Percentiles rank a stretch among this genome's conserved stretches.
phyloP scores from a whole-genome alignment of 2,329 filamentous ascomycete species.

The Colletotrichum gigasporum region DNA sequence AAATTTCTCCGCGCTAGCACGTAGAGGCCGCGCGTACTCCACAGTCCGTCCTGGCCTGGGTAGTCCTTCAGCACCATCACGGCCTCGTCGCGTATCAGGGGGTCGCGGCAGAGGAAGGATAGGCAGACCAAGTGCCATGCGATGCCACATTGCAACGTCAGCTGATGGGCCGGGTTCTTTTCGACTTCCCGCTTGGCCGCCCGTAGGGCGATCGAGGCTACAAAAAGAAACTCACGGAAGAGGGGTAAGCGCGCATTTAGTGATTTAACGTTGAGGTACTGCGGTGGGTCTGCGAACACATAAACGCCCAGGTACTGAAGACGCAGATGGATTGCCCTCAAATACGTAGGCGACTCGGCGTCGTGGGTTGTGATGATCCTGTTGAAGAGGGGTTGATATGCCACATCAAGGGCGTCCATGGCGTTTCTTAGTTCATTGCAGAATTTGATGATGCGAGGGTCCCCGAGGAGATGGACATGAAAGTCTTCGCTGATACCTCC shows the following conservation, averaged over 20 bases:
- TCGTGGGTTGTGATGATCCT: slow-evolving; percentile 37
- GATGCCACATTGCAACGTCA: slow-evolving; percentile 43
- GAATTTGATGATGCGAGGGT: slow-evolving; percentile 33
- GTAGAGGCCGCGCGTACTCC: slow-evolving; percentile 40
- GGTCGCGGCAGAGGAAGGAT: slow-evolving; percentile 43
- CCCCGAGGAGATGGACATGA: slow-evolving; percentile 27
- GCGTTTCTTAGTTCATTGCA: slow-evolving; percentile 22
- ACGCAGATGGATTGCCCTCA: slow-evolving; percentile 44
- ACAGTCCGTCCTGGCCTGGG: slow-evolving; percentile 44
- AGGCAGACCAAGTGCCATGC: slow-evolving; percentile 36
- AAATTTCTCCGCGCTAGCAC: slow-evolving; percentile 38
- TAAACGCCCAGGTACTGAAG: slow-evolving; percentile 39
- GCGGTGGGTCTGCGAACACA: slow-evolving; percentile 39
- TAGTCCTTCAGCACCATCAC: slow-evolving; percentile 43
- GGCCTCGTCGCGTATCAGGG: slow-evolving; percentile 43
- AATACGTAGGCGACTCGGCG: slow-evolving; percentile 37
- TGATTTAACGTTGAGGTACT: slow-evolving; percentile 35
- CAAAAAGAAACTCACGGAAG: slow-evolving; percentile 44
- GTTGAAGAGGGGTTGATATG: slow-evolving; percentile 46
- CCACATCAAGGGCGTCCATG: slow-evolving; percentile 36
- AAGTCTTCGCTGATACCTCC: slow-evolving; percentile 30
- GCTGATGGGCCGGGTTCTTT: slow-evolving; percentile 35
- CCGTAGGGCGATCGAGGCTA: slow-evolving; percentile 40
- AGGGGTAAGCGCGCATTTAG: slow-evolving; percentile 37
- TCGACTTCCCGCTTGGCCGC: slow-evolving; percentile 25